A percentile compares a stretch with the other conserved stretches of the same genome.
phyloP scores from a whole-genome alignment of 2,329 filamentous ascomycete genomes.

The Paecilomyces fulvus region DNA sequence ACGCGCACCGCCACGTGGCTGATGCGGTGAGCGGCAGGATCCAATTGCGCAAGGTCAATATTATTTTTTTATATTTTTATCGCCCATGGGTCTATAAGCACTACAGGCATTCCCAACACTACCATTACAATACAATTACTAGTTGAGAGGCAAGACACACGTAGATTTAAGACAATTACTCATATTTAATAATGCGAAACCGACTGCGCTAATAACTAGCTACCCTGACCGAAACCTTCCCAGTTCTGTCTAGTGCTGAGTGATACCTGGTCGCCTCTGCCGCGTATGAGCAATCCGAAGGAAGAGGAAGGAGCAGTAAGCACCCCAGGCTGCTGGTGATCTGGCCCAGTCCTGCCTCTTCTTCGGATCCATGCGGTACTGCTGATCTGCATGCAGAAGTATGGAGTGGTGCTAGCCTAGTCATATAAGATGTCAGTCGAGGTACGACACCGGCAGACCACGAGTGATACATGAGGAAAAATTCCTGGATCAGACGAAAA shows the following conservation, averaged over 20 bases:
- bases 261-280: background rate
- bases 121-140: too few species aligned
- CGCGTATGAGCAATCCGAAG: background rate
- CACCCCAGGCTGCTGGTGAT: too few species aligned
- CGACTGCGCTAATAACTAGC: background rate
- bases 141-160: too few species aligned
- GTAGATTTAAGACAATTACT: too few species aligned
- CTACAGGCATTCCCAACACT: too few species aligned
- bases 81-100: too few species aligned
- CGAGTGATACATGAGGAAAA: background rate
- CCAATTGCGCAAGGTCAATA: background rate
- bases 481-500: constrained; percentile 50
- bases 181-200: background rate
- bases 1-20: background rate
- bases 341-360: background rate
- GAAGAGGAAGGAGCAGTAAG: background rate
- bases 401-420: background rate
- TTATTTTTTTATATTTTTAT: too few species aligned
- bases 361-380: background rate
- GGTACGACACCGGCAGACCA: background rate
- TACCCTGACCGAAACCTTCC: background rate
- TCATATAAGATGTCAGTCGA: background rate
- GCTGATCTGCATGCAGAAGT: background rate
- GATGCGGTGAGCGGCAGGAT: background rate
- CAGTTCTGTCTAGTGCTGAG: background rate